A percentile compares a stretch with the other conserved stretches of the same genome.
Conservation (phyloP, 441 rosid species). For the Pelargonium cotyledonis region DNA sequence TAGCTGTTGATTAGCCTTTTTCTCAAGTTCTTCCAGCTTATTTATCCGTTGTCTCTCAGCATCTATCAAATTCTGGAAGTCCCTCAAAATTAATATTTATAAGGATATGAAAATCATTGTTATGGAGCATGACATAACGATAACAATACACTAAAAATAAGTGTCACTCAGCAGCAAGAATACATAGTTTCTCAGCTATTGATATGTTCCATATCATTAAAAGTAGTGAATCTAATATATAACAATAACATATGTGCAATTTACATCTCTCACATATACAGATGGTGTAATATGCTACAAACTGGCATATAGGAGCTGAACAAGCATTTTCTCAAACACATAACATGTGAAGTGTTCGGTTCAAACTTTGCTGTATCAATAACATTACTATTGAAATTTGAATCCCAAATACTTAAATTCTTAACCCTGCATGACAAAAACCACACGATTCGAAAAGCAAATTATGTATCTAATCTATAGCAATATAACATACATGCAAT, state of each 20-base stretch:
- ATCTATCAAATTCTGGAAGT: constrained; percentile 54
- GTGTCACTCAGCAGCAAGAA: not conserved
- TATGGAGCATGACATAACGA: not conserved
- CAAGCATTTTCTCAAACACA: not conserved
- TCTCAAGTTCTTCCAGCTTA: constrained; percentile 63
- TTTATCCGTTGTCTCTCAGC: constrained; percentile 62
- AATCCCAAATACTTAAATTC: too few relatives aligned
- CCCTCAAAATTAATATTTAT: not conserved
- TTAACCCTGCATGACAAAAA: too few relatives aligned
- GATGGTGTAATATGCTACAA: not conserved
- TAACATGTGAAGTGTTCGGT: not conserved
- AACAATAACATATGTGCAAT: not conserved
- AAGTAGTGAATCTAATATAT: not conserved
- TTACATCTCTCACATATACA: too few relatives aligned
- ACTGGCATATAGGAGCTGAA: not conserved
- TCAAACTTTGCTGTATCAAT: not conserved
- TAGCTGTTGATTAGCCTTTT: constrained; percentile 69
- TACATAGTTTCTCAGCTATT: not conserved
- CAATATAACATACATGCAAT: too few relatives aligned
- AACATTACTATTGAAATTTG: not conserved
- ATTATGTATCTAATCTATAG: too few relatives aligned
- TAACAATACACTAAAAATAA: not conserved
- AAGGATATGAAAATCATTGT: not conserved
- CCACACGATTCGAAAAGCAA: too few relatives aligned
- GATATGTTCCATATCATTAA: not conserved